Conservation (phyloP, 495 filamentous ascomycete genomes). For the Clohesyomyces aquaticus region DNA sequence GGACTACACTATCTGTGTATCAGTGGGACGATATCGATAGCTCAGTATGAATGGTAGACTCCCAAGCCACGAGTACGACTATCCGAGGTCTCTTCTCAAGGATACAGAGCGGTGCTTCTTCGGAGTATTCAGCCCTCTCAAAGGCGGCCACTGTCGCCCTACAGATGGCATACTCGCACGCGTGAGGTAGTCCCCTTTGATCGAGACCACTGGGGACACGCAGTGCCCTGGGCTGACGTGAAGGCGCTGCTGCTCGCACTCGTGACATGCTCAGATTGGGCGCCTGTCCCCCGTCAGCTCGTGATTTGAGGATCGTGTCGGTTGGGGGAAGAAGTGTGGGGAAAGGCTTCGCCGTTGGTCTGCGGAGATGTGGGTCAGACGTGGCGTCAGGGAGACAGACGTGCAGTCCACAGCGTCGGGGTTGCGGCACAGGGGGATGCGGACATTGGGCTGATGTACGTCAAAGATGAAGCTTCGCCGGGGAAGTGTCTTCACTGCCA, state of each 20-base stretch:
- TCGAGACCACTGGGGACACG: no score
- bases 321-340: not conserved
- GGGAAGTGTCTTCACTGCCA: no score
- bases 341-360: not conserved
- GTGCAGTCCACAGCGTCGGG: not conserved
- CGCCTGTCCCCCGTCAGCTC: not conserved
- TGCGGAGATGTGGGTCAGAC: not conserved
- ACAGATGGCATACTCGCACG: not conserved
- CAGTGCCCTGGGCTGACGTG: no score
- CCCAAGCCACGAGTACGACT: no score
- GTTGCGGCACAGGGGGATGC: not conserved
- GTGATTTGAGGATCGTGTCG: no score
- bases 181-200: no score
- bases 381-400: not conserved
- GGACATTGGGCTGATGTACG: not conserved
- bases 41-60: no score
- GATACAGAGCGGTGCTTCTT: not conserved
- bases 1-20: not conserved
- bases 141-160: not conserved
- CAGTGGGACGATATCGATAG: not conserved
- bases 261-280: not conserved
- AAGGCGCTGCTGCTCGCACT: no score
- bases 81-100: no score
- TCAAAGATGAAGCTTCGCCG: no score
- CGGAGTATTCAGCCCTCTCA: not conserved